Conservation (phyloP, 192 early-diverging fungal species). For the Coemansia asiatica region DNA sequence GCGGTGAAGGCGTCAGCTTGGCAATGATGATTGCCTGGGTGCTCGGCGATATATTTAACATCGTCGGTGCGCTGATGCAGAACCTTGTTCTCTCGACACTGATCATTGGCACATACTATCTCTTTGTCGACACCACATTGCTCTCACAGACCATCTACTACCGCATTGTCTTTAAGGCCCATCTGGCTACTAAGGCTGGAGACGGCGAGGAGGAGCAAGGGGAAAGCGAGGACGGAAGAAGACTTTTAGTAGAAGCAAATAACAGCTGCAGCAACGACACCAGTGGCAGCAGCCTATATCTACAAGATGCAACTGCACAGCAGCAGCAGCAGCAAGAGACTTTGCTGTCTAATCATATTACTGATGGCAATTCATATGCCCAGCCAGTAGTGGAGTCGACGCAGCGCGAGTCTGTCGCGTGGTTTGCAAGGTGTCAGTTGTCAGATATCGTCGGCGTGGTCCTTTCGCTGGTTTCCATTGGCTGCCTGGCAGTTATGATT, state of each 20-base stretch:
- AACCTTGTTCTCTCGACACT: slow-evolving; percentile 72
- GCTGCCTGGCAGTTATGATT: slow-evolving; percentile 30
- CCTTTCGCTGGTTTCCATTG: slow-evolving; percentile 32
- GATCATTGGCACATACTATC: slow-evolving; percentile 69
- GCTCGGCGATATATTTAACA: slow-evolving; percentile 73
- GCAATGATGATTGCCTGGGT: slow-evolving; percentile 76
- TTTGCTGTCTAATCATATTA: not conserved
- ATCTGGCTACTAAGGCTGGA: slow-evolving; percentile 17
- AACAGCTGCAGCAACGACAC: not conserved
- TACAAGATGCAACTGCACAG: not conserved
- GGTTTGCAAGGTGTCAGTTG: slow-evolving; percentile 12
- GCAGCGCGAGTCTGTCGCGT: not conserved
- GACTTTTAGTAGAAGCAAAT: not conserved
- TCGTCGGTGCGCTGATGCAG: slow-evolving; percentile 72
- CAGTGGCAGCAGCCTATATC: not conserved
- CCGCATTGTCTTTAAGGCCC: slow-evolving; percentile 40
- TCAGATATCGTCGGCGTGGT: slow-evolving; percentile 17
- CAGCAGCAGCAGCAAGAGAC: not conserved
- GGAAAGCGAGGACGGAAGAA: not conserved
- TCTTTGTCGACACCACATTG: slow-evolving; percentile 66
- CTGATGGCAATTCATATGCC: not conserved
- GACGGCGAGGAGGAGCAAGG: slow-evolving; percentile 2
- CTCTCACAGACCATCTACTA: slow-evolving; percentile 72
- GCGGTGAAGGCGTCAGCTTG: slow-evolving; percentile 73
- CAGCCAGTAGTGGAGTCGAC: not conserved